Evolutionary conservation across 2,329 filamentous ascomycete species (phyloP).

Genomic region (Septoria petroselini): DNA sequence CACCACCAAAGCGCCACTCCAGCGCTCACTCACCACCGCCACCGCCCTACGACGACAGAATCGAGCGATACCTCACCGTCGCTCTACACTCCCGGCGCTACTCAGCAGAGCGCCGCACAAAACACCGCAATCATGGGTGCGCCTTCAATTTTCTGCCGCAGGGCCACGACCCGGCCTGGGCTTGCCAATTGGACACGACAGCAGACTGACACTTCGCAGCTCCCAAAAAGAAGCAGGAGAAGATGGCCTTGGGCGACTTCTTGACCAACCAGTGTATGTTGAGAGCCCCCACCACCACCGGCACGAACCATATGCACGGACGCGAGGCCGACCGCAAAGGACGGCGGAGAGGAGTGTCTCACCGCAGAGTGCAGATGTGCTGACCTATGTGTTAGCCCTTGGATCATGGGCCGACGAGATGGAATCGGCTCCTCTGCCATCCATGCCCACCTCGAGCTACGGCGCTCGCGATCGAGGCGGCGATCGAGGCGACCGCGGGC

Average conservation of each 20-base stretch:
- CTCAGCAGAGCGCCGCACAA: slow-evolving; percentile 26
- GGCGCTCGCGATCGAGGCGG: slow-evolving; percentile 29
- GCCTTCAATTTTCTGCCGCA: slow-evolving; percentile 24
- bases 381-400: slow-evolving; percentile 52
- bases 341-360: not conserved
- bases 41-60: not conserved
- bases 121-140: slow-evolving; percentile 59
- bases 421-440: slow-evolving; percentile 53
- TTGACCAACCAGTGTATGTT: slow-evolving; percentile 77
- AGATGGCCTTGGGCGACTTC: slow-evolving; percentile 97
- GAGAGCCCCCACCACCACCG: slow-evolving; percentile 1
- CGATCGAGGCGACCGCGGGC: slow-evolving; percentile 18
- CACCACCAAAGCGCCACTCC: slow-evolving; percentile 11
- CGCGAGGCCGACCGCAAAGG: no score
- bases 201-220: slow-evolving; percentile 31
- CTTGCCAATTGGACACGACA: slow-evolving; percentile 7
- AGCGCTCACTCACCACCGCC: slow-evolving; percentile 15
- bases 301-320: no score
- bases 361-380: slow-evolving; percentile 13
- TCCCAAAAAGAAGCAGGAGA: slow-evolving; percentile 87
- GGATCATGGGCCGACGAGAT: slow-evolving; percentile 99
- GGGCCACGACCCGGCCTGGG: not conserved
- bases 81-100: slow-evolving; percentile 9
- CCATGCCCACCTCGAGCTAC: slow-evolving; percentile 27
- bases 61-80: slow-evolving; percentile 8